Conservation (phyloP, 2,329 filamentous ascomycete genomes). For the Ophiocordyceps camponoti-floridani region DNA sequence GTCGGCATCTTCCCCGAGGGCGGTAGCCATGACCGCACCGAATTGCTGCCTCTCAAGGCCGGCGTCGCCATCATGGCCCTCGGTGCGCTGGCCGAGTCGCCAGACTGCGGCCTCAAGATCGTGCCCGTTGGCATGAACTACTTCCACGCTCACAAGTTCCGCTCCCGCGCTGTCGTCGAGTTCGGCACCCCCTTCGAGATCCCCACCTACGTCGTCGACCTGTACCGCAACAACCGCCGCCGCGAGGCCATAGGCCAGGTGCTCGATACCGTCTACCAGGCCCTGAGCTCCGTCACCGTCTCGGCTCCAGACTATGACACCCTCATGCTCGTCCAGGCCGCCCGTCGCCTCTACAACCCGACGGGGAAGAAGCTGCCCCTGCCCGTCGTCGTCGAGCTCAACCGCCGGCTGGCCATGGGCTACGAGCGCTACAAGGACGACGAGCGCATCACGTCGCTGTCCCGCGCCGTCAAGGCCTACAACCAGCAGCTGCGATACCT, state of each 20-base stretch:
- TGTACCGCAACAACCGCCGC: conserved; percentile 68
- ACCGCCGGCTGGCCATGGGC: conserved; percentile 74
- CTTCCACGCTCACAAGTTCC: conserved; percentile 97
- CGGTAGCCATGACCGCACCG: conserved; percentile 85
- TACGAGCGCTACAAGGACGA: conserved; percentile 90
- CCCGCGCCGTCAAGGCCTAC: conserved; percentile 63
- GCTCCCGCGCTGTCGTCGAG: conserved; percentile 86
- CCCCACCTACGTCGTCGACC: conserved; percentile 61
- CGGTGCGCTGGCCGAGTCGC: conserved; percentile 69
- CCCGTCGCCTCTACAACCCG: conserved; percentile 80
- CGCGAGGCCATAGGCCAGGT: conserved; percentile 75
- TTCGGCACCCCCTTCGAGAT: conserved; percentile 85
- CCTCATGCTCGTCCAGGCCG: conserved; percentile 90
- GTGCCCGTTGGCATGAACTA: conserved; percentile 99
- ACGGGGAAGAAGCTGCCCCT: conserved; percentile 86
- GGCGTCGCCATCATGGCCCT: conserved; percentile 97
- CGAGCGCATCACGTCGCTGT: conserved; percentile 59
- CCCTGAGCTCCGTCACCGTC: conserved; percentile 75
- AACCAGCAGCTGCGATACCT: conserved; percentile 75
- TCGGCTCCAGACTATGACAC: conserved; percentile 91
- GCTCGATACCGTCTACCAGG: conserved; percentile 72
- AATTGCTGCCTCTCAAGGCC: conserved; percentile 82
- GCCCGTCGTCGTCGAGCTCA: conserved; percentile 84
- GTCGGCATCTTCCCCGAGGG: conserved; percentile 96
- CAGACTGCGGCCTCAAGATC: conserved; percentile 79